phyloP scores from a whole-genome alignment of 2,329 filamentous ascomycete species.

The Diplodia corticola region DNA sequence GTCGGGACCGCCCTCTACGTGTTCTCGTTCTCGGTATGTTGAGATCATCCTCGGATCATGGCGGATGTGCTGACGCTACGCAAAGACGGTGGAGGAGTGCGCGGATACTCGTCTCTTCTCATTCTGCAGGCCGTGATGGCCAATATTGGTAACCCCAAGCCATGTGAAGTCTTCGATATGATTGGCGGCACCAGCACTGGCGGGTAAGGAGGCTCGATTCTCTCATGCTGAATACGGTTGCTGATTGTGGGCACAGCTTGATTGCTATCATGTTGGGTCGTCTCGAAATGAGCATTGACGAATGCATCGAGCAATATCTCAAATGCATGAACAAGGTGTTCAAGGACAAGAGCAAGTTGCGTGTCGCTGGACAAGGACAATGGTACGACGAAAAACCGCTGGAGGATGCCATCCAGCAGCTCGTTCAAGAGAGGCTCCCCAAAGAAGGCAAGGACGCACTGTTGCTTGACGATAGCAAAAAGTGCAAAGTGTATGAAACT shows the following conservation, averaged over 20 bases:
- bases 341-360: slow-evolving; percentile 6
- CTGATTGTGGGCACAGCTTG: slow-evolving; percentile 1
- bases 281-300: slow-evolving; percentile 26
- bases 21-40: too few relatives aligned
- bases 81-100: neutral
- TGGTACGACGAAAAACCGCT: slow-evolving; percentile 20
- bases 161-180: slow-evolving; percentile 1
- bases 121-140: neutral
- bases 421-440: too few relatives aligned
- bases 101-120: neutral
- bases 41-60: too few relatives aligned
- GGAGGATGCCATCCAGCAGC: slow-evolving; percentile 18
- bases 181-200: neutral
- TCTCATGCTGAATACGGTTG: too few relatives aligned
- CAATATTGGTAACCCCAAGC: neutral
- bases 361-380: too few relatives aligned
- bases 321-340: slow-evolving; percentile 26
- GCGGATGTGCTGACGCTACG: too few relatives aligned
- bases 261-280: slow-evolving; percentile 30
- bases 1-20: too few relatives aligned
- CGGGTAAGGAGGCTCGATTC: too few relatives aligned
- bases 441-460: too few relatives aligned
- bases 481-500: neutral
- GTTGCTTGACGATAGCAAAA: too few relatives aligned
- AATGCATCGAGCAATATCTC: slow-evolving; percentile 25